phyloP scores from a whole-genome alignment of 805 yeast genomes.

The Ogataea naganishii region DNA sequence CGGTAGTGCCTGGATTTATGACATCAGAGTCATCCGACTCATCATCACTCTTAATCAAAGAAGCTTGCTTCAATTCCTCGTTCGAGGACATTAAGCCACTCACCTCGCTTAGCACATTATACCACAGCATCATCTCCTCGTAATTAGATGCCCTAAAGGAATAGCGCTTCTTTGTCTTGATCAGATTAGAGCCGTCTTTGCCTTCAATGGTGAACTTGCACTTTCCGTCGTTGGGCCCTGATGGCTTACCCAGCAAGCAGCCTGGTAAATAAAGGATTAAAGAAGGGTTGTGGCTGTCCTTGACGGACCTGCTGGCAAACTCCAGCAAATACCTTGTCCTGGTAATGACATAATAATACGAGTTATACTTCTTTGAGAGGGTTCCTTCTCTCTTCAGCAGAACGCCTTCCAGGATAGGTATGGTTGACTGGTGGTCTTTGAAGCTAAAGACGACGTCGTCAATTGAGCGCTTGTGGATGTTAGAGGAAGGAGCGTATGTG shows the following conservation, averaged over 20 bases:
- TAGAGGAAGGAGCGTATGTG: constrained; percentile 6
- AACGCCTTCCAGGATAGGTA: constrained; percentile 39
- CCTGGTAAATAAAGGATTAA: constrained; percentile 39
- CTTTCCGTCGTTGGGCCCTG: constrained; percentile 23
- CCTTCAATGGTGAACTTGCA: constrained; percentile 34
- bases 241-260: constrained; percentile 27
- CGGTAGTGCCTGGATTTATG: no score
- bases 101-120: constrained; percentile 24
- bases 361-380: constrained; percentile 30
- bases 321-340: constrained; percentile 36
- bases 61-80: constrained; percentile 2
- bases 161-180: constrained; percentile 20
- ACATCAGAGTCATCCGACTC: constrained; percentile 1
- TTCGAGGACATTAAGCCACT: constrained; percentile 5
- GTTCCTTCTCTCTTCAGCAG: constrained; percentile 36
- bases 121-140: constrained; percentile 39
- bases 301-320: constrained; percentile 33
- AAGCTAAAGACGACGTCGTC: constrained; percentile 28
- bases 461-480: constrained; percentile 26
- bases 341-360: constrained; percentile 40
- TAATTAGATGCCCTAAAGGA: constrained; percentile 34
- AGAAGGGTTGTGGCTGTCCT: constrained; percentile 35
- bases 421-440: constrained; percentile 28
- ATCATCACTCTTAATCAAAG: constrained; percentile 2
- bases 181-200: constrained; percentile 28